Evolutionary conservation across 2,329 filamentous ascomycete genomes (phyloP), one percentile per base, ranked within the genome.

Genomic region (Exophiala calicioides): DNA sequence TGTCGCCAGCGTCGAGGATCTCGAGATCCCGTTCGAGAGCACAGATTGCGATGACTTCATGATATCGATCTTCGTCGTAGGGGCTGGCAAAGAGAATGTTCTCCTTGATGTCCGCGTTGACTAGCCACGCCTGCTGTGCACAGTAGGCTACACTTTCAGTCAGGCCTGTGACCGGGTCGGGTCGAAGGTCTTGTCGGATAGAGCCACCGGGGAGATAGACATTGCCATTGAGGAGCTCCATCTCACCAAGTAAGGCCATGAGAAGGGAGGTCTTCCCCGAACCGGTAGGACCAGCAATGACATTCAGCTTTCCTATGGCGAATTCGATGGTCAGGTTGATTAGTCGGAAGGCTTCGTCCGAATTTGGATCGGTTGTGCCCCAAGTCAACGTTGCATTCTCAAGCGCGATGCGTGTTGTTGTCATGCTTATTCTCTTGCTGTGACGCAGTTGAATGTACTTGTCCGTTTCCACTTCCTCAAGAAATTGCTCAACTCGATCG

Each of bases 101-200:
- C 54, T 96, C 88, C 65, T 88, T 90, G 68, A 98, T 94, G 15
- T 86, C 94, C 33, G 86, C 91, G 61, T 98, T 98, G 48, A 97
- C 87, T 23, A 98, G 77, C 93, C 93, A 98, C 6, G 93, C 89
- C 66, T 95, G 87, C 66, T 98, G 93, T 13, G 93, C 91, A 65
- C 94, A 95, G 65, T 97, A 98, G 12, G 93, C 93, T 50, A 96
- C 84, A 50, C 87, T 95, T 63, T 98, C 90, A 4, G 88, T 89
- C 29, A 97, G 78, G 1, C 86, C 86, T 18, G 91, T 96, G 48
- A 86, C 84, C 2, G 89, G 85, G 64, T 97, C 85, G 5, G 83
- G 77, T 10, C 77, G 85, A 21, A 96, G 78, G 50, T 96, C 89
- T 63, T 95, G 89, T 57, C 93, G 85, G 63, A 88, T 90, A 52